Evolutionary conservation across 1,284 basidiomycete species (phyloP), one percentile per base, ranked within the genome.

Genomic region (Mycosarcoma maydis): DNA sequence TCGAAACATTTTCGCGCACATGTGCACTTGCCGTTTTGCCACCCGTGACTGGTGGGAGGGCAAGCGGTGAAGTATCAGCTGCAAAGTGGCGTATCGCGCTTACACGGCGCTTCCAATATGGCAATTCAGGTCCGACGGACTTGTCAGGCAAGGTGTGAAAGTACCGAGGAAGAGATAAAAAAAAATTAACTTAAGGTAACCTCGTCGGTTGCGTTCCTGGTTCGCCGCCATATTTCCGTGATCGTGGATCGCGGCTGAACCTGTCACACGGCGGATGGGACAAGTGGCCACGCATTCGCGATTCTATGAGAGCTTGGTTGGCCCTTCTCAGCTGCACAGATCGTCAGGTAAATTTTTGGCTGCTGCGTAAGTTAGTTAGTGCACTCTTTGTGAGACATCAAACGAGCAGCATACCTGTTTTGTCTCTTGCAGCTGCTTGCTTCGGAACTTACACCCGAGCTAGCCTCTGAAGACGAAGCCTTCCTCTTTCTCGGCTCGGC

Each of bases 381-480:
- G 29, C 42, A 39, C 29, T 26, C 23, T 37, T 19, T 7, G 6
- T 16, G 8, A 6, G 33, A 24, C 24, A 8, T 16, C 39, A 19
- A 42, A 27, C 17, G 13, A 16, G 17, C n/a, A 20, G 6, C 36
- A 37, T n/a, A 37, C 8, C 6, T 37, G 36, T 37, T 17, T 30
- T 22, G 22, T 17, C 27, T 19, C 29, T 19, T 14, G 27, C 19
- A 30, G 26, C 33, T 19, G 34, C 26, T 24, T 40, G 44, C 52
- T 24, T 55, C 53, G 53, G 53, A 48, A 37, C 22, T 26, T 11
- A 14, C 24, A 34, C 38, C 52, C 43, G 52, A 38, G 22, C 24
- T 26, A 16, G 9, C 34, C 22, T 11, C 5, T 22, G 13, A 22
- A 24, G n/a, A n/a, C n/a, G n/a, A n/a, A n/a, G n/a, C n/a, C n/a